Evolutionary conservation across 768 basidiomycete species (phyloP).

Genomic region (Russula foetens): DNA sequence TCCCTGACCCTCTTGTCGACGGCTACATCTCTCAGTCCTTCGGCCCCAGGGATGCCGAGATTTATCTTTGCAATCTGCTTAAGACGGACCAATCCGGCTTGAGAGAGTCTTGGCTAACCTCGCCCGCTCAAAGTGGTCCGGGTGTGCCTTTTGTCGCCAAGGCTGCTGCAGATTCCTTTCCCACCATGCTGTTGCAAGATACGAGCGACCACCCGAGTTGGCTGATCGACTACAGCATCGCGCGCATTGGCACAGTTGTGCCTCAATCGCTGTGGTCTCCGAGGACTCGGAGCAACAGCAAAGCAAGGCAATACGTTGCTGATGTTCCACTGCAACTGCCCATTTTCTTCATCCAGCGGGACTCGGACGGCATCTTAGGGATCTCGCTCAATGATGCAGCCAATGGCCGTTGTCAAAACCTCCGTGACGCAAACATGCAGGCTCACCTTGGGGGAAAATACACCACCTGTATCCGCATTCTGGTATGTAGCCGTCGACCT

Average conservation of each 20-base stretch:
- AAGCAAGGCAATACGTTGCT: not conserved
- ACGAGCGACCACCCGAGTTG: not conserved
- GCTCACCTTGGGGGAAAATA: constrained; percentile 5
- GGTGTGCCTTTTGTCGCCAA: not conserved
- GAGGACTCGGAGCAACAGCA: not conserved
- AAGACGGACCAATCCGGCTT: not conserved
- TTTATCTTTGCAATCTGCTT: constrained; percentile 4
- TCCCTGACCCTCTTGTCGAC: not conserved
- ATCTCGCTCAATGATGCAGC: constrained; percentile 1
- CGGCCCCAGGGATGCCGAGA: not conserved
- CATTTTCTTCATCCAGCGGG: constrained; percentile 13
- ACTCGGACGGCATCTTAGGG: not conserved
- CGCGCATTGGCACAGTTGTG: constrained; percentile 3
- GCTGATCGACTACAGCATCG: not conserved
- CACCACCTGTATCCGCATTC: constrained; percentile 8
- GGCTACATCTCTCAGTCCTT: not conserved
- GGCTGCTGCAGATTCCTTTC: not conserved
- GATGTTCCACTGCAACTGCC: constrained; percentile 8
- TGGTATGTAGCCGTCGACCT: not conserved
- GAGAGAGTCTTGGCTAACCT: not conserved
- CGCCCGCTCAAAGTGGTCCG: not conserved
- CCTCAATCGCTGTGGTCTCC: constrained; percentile 8
- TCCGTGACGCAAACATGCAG: not conserved
- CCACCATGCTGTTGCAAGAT: not conserved
- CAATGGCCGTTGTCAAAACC: constrained; percentile 2